phyloP scores from a whole-genome alignment of 2,329 filamentous ascomycete species.

The Celoporthe dispersa region DNA sequence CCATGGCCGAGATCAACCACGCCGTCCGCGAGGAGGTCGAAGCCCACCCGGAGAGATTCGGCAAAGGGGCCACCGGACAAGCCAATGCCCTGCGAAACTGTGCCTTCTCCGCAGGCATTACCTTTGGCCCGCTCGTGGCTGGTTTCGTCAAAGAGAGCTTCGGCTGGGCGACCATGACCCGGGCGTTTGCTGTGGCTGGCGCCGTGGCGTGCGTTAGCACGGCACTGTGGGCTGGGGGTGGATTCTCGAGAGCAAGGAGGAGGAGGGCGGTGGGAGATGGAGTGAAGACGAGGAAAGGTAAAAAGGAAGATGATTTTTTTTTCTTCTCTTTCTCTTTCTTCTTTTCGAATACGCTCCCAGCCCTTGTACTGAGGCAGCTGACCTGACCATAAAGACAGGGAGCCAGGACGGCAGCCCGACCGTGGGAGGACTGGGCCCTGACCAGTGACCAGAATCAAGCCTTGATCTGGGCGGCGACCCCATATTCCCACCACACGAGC shows the following conservation, averaged over 20 bases:
- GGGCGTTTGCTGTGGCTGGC: slow-evolving; percentile 11
- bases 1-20: slow-evolving; percentile 17
- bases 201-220: slow-evolving; percentile 11
- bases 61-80: slow-evolving; percentile 12
- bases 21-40: slow-evolving; percentile 7
- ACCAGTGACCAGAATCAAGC: slow-evolving; percentile 1
- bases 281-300: background rate
- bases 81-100: slow-evolving; percentile 12
- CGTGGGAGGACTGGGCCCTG: slow-evolving; percentile 7
- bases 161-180: slow-evolving; percentile 10
- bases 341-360: background rate
- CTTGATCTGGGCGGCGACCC: slow-evolving; percentile 1
- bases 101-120: slow-evolving; percentile 12
- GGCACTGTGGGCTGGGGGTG: slow-evolving; percentile 8
- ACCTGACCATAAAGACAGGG: slow-evolving; percentile 9
- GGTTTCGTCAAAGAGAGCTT: slow-evolving; percentile 2
- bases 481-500: background rate
- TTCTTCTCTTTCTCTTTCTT: background rate
- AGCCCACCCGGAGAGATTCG: slow-evolving; percentile 3
- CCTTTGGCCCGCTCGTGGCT: slow-evolving; percentile 8
- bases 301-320: background rate
- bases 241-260: background rate
- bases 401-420: background rate
- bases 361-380: background rate
- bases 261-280: background rate